Conservation (phyloP, 768 basidiomycete species). For the Clitopilus passeckerianus region DNA sequence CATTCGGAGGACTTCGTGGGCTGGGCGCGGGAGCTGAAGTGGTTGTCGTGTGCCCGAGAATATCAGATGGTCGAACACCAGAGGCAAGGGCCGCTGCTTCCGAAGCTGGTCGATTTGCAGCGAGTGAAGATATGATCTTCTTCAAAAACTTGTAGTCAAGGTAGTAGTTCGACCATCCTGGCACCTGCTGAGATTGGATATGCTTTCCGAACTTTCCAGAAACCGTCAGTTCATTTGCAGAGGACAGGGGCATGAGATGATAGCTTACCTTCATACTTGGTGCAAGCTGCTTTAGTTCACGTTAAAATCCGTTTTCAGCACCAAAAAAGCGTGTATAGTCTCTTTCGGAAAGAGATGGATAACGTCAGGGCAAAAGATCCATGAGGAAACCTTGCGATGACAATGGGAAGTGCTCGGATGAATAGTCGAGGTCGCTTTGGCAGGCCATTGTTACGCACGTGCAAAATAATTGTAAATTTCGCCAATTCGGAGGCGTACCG, state of each 20-base stretch:
- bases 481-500: not conserved
- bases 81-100: conserved; percentile 86
- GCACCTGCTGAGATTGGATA: conserved; percentile 92
- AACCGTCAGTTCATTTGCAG: conserved; percentile 4
- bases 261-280: conserved; percentile 17
- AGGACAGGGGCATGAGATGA: conserved; percentile 6
- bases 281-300: not conserved
- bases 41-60: conserved; percentile 27
- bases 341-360: conserved; percentile 4
- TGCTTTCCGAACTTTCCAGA: conserved; percentile 91
- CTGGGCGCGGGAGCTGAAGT: conserved; percentile 23
- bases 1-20: conserved; percentile 23
- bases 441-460: conserved; percentile 17
- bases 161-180: conserved; percentile 95
- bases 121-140: conserved; percentile 96
- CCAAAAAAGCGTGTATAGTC: conserved; percentile 1
- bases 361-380: not conserved
- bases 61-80: conserved; percentile 69
- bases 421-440: not conserved
- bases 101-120: conserved; percentile 83
- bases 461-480: conserved; percentile 11
- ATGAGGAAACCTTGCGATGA: not conserved
- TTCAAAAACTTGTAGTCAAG: conserved; percentile 98
- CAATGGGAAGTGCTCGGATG: not conserved
- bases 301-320: not conserved